Evolutionary conservation across 73 alveolate species (phyloP).

Genomic region (Urostyla sp.): DNA sequence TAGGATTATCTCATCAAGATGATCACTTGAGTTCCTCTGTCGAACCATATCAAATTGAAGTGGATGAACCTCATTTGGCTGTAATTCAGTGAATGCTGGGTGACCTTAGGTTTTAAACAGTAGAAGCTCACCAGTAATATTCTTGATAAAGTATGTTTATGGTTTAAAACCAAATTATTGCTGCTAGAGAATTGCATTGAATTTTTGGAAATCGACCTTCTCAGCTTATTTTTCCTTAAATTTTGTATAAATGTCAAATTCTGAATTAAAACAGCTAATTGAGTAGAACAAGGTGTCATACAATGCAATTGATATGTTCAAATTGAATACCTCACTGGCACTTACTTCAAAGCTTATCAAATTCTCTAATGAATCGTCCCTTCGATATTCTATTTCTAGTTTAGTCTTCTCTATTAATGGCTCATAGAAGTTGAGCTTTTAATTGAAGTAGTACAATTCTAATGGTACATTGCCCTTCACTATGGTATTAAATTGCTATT

Average conservation of each 20-base stretch:
- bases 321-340: background rate
- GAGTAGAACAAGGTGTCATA: conserved; percentile 21
- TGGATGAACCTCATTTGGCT: conserved; percentile 13
- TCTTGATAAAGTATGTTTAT: conserved; percentile 20
- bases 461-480: background rate
- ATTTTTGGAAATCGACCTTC: background rate
- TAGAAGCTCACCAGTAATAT: conserved; percentile 37
- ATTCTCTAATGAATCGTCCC: background rate
- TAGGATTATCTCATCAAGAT: no score
- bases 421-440: conserved; percentile 53
- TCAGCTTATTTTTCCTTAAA: background rate
- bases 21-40: background rate
- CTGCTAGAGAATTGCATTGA: background rate
- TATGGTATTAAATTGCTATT: background rate
- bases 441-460: conserved; percentile 48
- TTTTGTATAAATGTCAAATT: background rate
- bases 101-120: conserved; percentile 27
- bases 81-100: conserved; percentile 7
- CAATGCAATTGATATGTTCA: conserved; percentile 50
- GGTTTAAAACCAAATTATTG: background rate
- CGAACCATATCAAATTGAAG: background rate
- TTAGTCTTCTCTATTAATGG: conserved; percentile 39
- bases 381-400: background rate
- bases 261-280: background rate
- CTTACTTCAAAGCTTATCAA: background rate